phyloP scores from a whole-genome alignment of 2,329 filamentous ascomycete genomes.

The Alternaria atra region DNA sequence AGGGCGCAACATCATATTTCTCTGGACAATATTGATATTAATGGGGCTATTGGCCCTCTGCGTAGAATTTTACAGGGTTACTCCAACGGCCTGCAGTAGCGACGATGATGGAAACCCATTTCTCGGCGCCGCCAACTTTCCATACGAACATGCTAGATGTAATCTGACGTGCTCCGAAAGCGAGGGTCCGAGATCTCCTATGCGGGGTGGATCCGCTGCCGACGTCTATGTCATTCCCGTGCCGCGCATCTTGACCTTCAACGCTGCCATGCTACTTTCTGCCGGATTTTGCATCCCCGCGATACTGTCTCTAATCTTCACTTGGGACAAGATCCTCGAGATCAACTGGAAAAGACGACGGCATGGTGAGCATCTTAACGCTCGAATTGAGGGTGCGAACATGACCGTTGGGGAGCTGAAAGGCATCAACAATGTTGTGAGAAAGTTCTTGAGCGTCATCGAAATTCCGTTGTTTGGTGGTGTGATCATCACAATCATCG shows the following conservation, averaged over 20 bases:
- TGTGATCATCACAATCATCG: conserved; percentile 66
- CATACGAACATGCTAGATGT: conserved; percentile 57
- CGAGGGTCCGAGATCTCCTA: conserved; percentile 62
- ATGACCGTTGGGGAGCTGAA: conserved; percentile 63
- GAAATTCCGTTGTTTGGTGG: conserved; percentile 68
- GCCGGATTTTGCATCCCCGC: conserved; percentile 73
- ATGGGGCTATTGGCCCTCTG: conserved; percentile 68
- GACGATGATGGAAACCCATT: conserved; percentile 53
- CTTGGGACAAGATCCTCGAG: conserved; percentile 71
- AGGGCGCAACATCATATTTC: conserved; percentile 71
- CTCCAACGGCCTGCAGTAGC: conserved; percentile 55
- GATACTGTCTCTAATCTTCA: conserved; percentile 68
- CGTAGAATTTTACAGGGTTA: conserved; percentile 69
- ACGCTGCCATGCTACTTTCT: conserved; percentile 67
- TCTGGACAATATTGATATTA: conserved; percentile 70
- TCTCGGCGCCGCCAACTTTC: conserved; percentile 54
- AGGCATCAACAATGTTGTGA: conserved; percentile 49
- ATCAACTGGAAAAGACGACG: conserved; percentile 66
- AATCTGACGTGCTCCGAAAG: conserved; percentile 57
- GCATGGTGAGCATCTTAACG: conserved; percentile 46
- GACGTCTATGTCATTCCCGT: conserved; percentile 71
- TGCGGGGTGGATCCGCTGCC: conserved; percentile 65
- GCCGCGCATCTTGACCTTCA: conserved; percentile 65
- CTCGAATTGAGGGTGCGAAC: conserved; percentile 63
- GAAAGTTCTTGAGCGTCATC: conserved; percentile 53